phyloP scores from a whole-genome alignment of 164 flowering plant genomes.

The Annona squamosa region DNA sequence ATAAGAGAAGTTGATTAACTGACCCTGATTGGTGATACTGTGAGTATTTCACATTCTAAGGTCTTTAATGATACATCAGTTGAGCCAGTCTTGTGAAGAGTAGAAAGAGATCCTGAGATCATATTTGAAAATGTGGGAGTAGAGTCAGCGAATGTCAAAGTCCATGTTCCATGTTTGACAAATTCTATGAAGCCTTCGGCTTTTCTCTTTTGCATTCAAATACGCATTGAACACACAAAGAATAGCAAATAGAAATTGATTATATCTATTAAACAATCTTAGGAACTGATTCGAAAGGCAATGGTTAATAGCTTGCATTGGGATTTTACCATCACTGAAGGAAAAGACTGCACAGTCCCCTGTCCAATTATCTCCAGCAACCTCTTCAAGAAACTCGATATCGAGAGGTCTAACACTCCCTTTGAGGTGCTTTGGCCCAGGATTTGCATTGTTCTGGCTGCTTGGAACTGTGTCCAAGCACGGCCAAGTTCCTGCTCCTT shows the following conservation, averaged over 20 bases:
- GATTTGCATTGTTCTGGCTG: background rate
- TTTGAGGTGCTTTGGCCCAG: conserved; percentile 16
- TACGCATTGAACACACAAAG: too few relatives aligned
- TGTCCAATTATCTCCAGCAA: conserved; percentile 34
- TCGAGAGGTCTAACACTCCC: conserved; percentile 47
- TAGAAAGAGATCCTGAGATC: conserved; percentile 31
- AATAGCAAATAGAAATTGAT: background rate
- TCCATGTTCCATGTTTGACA: background rate
- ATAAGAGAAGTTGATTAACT: background rate
- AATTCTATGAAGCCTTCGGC: background rate
- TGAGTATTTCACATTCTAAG: conserved; percentile 45
- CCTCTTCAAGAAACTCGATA: conserved; percentile 49
- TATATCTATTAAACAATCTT: background rate
- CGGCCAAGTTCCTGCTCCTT: conserved; percentile 67
- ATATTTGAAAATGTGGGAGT: background rate
- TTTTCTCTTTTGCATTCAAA: background rate
- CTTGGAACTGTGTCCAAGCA: conserved; percentile 25
- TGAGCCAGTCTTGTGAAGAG: conserved; percentile 24
- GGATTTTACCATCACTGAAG: conserved; percentile 32
- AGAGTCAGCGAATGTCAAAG: background rate
- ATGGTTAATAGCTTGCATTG: background rate
- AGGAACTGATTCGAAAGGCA: background rate
- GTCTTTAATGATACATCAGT: conserved; percentile 26
- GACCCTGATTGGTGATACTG: conserved; percentile 61
- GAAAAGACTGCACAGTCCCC: conserved; percentile 56